phyloP scores from a whole-genome alignment of 2,329 filamentous ascomycete genomes.

The Epichloe coenophiala region DNA sequence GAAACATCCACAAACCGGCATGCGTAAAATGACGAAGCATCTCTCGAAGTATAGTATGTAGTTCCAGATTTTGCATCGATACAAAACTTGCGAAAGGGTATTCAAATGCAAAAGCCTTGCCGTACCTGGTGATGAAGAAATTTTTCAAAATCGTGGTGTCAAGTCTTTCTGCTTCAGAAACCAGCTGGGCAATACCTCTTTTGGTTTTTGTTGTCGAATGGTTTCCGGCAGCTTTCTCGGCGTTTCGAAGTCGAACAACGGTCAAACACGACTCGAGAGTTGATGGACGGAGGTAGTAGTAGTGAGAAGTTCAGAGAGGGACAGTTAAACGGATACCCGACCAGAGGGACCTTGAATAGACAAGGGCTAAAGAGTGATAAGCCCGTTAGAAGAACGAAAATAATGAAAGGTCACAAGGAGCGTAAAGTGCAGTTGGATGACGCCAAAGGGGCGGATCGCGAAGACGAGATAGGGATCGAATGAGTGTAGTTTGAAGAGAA shows the following conservation, averaged over 20 bases:
- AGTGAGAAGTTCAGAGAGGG: background rate
- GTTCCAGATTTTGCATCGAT: too few species aligned
- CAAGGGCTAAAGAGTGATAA: background rate
- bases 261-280: background rate
- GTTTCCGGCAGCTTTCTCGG: background rate
- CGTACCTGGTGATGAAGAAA: background rate
- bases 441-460: background rate
- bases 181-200: conserved; percentile 10
- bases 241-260: background rate
- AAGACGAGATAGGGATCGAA: conserved; percentile 1
- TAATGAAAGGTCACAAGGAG: conserved; percentile 2
- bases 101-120: background rate
- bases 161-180: conserved; percentile 10
- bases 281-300: background rate
- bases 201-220: background rate
- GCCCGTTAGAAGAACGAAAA: background rate
- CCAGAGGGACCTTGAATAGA: background rate
- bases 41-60: too few species aligned
- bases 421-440: conserved; percentile 6
- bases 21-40: too few species aligned
- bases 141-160: background rate
- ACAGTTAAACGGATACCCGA: background rate
- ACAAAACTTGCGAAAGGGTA: background rate
- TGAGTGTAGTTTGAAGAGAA: conserved; percentile 2
- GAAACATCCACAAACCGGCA: too few species aligned